Evolutionary conservation across 2,329 filamentous ascomycete species (phyloP), one percentile per base, ranked within the genome.

Genomic region (Nemania sp.): DNA sequence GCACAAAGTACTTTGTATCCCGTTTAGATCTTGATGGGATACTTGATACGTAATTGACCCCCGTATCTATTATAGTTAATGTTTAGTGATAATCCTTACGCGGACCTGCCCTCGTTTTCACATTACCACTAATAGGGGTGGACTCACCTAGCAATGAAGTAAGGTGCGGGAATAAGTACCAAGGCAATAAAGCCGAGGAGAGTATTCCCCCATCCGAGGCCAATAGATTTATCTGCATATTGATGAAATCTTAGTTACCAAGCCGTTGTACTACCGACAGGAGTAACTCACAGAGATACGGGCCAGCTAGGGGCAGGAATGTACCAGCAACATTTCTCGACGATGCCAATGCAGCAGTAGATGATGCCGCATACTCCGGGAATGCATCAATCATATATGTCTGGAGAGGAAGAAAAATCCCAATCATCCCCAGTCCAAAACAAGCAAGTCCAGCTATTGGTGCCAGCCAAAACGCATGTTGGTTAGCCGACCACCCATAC

Each of bases 301-400:
- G 68, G 7, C 68, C 56, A 24, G 69, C 69, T 3, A 70, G 56
- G 11, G 68, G 68, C 7, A 70, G 65, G 20, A 70, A 70, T n/a
- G 68, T 65, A 8, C 68, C 68, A 1, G 51, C 49, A 13, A 70
- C 43, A 54, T 65, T 67, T 45, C 68, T 67, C 32, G 61, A 64
- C 5, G 65, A 64, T 35, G 65, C 57, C 15, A 68, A 55, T 51
- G 64, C 68, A 15, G 68, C 68, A 15, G 61, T 65, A 7, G 65
- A 64, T 22, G 64, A 70, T n/a, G 68, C 64, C 15, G 68, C 64
- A 62, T 67, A 68, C 10, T 64, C 59, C 18, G 64, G 60, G 38
- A 65, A 70, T n/a, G 68, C 68, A 27, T 70, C 68, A 47, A 70
- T 65, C 60, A 70, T 64, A 27, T 70, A 70, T 10, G 65, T 65